A percentile compares a stretch with the other conserved stretches of the same genome.
Conservation (phyloP, 2,329 filamentous ascomycete species). For the Ophiostoma piceae region DNA sequence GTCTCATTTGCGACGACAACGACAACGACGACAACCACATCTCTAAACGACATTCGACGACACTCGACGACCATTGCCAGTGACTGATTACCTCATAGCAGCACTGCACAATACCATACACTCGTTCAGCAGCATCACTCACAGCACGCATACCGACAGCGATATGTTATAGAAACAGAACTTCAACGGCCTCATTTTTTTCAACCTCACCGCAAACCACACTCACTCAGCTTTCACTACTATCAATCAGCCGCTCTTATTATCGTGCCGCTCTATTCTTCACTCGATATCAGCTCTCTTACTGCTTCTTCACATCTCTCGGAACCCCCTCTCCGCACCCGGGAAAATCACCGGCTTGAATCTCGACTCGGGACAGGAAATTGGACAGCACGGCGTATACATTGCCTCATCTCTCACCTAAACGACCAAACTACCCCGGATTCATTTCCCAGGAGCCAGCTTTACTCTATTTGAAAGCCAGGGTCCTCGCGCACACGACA, state of each 20-base stretch:
- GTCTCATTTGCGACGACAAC: not conserved
- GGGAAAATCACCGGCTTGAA: not conserved
- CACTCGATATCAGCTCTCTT: not conserved
- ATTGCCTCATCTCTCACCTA: not conserved
- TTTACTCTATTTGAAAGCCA: not conserved
- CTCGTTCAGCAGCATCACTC: constrained; percentile 10
- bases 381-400: not conserved
- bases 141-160: constrained; percentile 16
- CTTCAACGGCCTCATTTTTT: constrained; percentile 18
- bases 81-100: not conserved
- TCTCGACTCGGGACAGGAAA: not conserved
- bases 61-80: not conserved
- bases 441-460: not conserved
- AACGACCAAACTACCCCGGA: not conserved
- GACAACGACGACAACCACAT: not conserved
- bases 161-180: constrained; percentile 26
- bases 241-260: not conserved
- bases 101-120: not conserved
- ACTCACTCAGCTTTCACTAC: not conserved
- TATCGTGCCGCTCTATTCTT: not conserved
- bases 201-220: constrained; percentile 12
- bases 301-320: not conserved
- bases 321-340: not conserved
- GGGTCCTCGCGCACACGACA: not conserved
- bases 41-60: not conserved